Conservation (phyloP, 2,329 filamentous ascomycete species). For the Trichophyton benhamiae region DNA sequence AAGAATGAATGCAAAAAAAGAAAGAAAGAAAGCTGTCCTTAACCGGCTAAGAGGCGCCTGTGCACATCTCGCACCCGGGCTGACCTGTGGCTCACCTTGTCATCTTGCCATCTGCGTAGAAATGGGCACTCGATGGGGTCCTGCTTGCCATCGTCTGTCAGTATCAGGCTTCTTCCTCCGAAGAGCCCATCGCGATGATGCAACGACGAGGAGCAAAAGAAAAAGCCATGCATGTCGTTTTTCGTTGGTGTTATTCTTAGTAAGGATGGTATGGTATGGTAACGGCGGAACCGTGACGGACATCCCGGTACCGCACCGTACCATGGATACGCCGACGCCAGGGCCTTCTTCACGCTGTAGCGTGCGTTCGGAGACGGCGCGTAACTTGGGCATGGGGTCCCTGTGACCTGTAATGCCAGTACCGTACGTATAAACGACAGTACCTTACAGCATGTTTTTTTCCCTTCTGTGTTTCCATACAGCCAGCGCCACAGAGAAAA, state of each 20-base stretch:
- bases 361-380: background rate
- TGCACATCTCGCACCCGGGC: background rate
- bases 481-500: background rate
- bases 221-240: background rate
- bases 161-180: background rate
- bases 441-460: background rate
- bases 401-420: background rate
- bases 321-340: background rate
- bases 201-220: background rate
- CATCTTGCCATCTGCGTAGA: background rate
- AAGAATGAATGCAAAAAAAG: background rate
- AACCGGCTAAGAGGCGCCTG: background rate
- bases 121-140: no score
- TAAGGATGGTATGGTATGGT: background rate
- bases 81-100: background rate
- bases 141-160: background rate
- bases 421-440: background rate
- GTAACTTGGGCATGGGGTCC: background rate
- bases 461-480: background rate
- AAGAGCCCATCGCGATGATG: background rate
- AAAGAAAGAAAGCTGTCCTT: background rate
- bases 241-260: no score
- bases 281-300: background rate
- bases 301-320: background rate
- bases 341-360: background rate